Base-by-base conservation (phyloP, 176 grass and related monocot genomes). In the Hsuehochloa calcarea region DNA sequence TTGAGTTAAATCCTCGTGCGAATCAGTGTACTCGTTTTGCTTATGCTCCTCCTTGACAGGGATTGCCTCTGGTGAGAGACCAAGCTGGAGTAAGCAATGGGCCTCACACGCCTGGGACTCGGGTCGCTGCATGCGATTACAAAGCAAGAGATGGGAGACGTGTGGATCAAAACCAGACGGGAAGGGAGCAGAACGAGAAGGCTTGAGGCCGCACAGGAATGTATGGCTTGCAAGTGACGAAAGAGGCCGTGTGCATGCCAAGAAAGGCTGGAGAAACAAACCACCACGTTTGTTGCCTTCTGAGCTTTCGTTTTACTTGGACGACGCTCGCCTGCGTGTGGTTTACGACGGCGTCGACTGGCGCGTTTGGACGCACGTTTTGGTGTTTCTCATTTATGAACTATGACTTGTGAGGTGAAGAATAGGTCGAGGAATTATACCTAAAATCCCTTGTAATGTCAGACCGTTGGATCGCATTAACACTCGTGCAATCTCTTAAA, bases 281-380 rank as follows among this genome's bases (percentile, higher is more conserved):
- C 0, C 14, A 40, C 80, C 80, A 82, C 66, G 80, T 82, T 39
- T 82, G 80, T 5, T 71, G 66, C 3, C 51, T 59, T 44, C 31
- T 1, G 22, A 82, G 35, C 50, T 31, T 13, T 59, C 80, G 65
- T 82, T 71, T 59, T 71, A 44, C 80, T 58, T 45, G 80, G 80
- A 82, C 49, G 65, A 43, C n/a, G 4, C 8, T 70, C 19, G 23
- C 47, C 45, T 6, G 60, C 60, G 17, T 31, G 39, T 8, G 5
- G 39, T 23, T 17, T 43, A 37, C 56, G 2, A 5, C 35, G 10
- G 54, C 7, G 54, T 13, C n/a, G 55, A 16, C 7, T 0, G 41
- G 60, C 9, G 41, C 22, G 45, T 65, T 31, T 23, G 61, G 27
- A 23, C 62, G 27, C 62, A 66, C 27, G 17, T 49, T 80, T 47